These are phyloP conservation scores for Diplotaxis tenuifolia DNA, from an alignment of 345 rosid species.

Conservation along the genomic window DNA sequence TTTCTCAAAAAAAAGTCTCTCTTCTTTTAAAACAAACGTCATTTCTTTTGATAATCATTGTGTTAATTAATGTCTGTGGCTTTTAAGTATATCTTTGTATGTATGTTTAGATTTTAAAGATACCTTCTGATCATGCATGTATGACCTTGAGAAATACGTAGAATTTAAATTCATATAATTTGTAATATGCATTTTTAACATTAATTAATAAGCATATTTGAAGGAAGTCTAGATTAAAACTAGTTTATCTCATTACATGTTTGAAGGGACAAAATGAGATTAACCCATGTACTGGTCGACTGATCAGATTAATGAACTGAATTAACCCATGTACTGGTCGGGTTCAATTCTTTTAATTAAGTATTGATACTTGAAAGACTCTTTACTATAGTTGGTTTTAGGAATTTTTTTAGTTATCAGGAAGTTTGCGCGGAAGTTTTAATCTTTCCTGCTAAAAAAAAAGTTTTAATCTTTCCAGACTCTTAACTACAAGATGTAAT, in stretches of 20 bases:
- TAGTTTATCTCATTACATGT: neutral
- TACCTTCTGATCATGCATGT: constrained; percentile 11
- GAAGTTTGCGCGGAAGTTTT: too few relatives aligned
- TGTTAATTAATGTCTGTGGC: neutral
- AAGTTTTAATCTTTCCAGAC: too few relatives aligned
- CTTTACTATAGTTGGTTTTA: neutral
- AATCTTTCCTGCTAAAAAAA: too few relatives aligned
- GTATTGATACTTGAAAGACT: neutral
- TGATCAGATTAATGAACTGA: neutral
- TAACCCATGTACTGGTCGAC: neutral
- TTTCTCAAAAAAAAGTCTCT: too few relatives aligned
- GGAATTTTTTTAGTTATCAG: too few relatives aligned
- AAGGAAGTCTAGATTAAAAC: neutral
- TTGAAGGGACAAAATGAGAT: constrained; percentile 3
- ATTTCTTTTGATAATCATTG: neutral
- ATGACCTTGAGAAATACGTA: neutral
- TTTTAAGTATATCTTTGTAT: constrained; percentile 4
- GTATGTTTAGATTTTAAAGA: constrained; percentile 1
- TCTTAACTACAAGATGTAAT: too few relatives aligned
- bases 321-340: neutral
- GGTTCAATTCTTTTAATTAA: neutral
- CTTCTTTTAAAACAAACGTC: too few relatives aligned
- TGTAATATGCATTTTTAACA: neutral
- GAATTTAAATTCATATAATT: constrained; percentile 13
- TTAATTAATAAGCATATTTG: too few relatives aligned